These are phyloP conservation scores for Polygonum maritimum DNA, from an alignment of 148 eudicot genomes.

Conservation along the genomic window DNA sequence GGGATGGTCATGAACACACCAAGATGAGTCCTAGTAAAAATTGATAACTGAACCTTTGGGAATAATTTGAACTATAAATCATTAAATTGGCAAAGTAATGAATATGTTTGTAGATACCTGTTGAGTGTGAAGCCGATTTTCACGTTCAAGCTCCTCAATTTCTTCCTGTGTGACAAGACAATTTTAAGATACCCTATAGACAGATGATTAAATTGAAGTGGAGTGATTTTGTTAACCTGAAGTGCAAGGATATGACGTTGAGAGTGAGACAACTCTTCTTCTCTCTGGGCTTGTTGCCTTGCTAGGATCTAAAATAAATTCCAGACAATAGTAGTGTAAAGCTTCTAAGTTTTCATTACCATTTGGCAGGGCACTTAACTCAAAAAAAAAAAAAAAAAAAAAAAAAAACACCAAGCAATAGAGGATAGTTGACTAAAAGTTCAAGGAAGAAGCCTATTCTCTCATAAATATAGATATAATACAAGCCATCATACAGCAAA, in stretches of 20 bases:
- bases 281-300: slow-evolving; percentile 99
- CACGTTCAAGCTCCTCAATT: slow-evolving; percentile 96
- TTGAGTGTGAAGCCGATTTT: slow-evolving; percentile 89
- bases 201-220: background rate
- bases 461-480: background rate
- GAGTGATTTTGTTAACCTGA: slow-evolving; percentile 46
- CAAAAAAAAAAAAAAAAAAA: background rate
- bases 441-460: background rate
- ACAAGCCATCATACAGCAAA: background rate
- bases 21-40: background rate
- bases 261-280: slow-evolving; percentile 94
- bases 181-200: slow-evolving; percentile 14
- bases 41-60: background rate
- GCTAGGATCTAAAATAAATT: slow-evolving; percentile 62
- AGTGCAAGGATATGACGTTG: slow-evolving; percentile 98
- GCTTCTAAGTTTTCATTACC: background rate
- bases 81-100: background rate
- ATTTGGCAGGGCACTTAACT: background rate
- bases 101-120: slow-evolving; percentile 39
- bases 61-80: background rate
- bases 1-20: background rate
- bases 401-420: background rate
- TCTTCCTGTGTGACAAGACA: slow-evolving; percentile 54
- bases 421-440: background rate
- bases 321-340: background rate